phyloP scores from a whole-genome alignment of 352 stramenopile genomes.

The Paralagenidium karlingii region DNA sequence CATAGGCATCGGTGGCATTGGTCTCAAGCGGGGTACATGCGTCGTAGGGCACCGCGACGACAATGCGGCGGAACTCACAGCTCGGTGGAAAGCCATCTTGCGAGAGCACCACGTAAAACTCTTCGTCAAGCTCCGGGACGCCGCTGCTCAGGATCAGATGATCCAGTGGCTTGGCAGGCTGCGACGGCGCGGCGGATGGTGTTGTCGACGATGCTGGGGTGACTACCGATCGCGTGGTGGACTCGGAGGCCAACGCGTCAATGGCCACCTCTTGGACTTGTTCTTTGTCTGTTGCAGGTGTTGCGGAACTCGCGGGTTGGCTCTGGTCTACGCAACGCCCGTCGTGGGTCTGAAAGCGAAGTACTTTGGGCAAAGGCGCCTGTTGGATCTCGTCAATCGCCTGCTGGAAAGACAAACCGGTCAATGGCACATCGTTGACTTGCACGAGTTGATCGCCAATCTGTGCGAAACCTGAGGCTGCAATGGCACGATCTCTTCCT shows the following conservation, averaged over 20 bases:
- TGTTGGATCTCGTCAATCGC: conserved; percentile 24
- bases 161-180: too few species aligned
- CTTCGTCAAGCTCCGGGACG: conserved; percentile 23
- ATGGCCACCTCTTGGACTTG: background rate
- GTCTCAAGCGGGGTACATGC: conserved; percentile 29
- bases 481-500: conserved; percentile 34
- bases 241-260: conserved; percentile 12
- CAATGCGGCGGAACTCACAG: conserved; percentile 36
- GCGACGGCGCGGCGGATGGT: too few species aligned
- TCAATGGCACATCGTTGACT: conserved; percentile 34
- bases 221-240: too few species aligned
- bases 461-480: conserved; percentile 44
- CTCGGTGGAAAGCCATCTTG: conserved; percentile 32
- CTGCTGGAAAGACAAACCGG: conserved; percentile 14
- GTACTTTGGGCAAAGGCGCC: conserved; percentile 25
- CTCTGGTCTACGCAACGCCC: conserved; percentile 21
- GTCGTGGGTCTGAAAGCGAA: conserved; percentile 45
- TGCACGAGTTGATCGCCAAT: conserved; percentile 41
- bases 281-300: conserved; percentile 6
- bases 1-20: conserved; percentile 34
- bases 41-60: conserved; percentile 32
- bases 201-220: too few species aligned
- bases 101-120: conserved; percentile 40
- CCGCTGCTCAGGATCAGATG: conserved; percentile 33
- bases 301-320: conserved; percentile 4